A percentile compares a stretch with the other conserved stretches of the same genome.
These are phyloP conservation scores for Hordeum marinum DNA, from an alignment of 176 grass and related monocot species.

Conservation along the genomic window DNA sequence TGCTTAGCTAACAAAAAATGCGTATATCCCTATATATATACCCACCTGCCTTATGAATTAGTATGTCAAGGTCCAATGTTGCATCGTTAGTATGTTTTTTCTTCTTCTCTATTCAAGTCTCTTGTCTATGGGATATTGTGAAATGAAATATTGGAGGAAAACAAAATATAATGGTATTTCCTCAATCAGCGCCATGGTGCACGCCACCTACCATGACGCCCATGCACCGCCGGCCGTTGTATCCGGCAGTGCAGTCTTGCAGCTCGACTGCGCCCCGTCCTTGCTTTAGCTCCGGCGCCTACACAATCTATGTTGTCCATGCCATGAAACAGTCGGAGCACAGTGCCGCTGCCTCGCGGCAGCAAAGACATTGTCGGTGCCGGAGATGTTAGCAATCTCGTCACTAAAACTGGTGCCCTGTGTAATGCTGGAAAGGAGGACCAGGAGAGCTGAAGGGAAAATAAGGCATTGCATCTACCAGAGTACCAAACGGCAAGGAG, in stretches of 20 bases:
- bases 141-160: background rate
- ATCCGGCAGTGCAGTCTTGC: background rate
- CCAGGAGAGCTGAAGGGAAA: conserved; percentile 54
- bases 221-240: background rate
- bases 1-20: background rate
- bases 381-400: background rate
- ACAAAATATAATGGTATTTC: no score
- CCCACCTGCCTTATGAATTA: background rate
- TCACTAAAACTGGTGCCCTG: background rate
- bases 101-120: background rate
- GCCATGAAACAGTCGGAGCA: conserved; percentile 44
- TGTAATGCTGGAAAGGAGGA: conserved; percentile 13
- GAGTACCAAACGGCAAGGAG: no score
- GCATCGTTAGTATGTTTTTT: background rate
- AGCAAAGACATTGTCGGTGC: conserved; percentile 13
- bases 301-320: conserved; percentile 33
- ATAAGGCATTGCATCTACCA: conserved; percentile 60
- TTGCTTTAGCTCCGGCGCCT: conserved; percentile 26
- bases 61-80: background rate
- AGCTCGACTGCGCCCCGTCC: background rate
- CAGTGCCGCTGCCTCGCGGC: background rate
- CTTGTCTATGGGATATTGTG: background rate
- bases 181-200: no score
- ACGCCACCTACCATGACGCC: conserved; percentile 29
- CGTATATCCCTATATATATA: background rate